phyloP scores from a whole-genome alignment of 164 flowering plant species.

The Liriodendron chinense region DNA sequence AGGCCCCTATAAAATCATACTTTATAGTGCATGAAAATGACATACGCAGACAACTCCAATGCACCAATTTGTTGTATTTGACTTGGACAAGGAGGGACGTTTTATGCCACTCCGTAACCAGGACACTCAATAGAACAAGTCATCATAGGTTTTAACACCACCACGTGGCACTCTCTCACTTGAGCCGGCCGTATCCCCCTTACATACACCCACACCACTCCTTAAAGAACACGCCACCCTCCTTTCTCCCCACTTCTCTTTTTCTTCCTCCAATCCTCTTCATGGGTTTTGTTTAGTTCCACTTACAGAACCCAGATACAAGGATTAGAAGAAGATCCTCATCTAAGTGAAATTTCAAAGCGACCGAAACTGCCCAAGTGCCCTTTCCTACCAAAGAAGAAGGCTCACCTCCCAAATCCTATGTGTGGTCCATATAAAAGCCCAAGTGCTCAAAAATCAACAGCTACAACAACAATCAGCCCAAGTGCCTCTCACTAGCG shows the following conservation, averaged over 20 bases:
- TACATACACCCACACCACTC: not conserved
- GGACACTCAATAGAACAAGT: constrained; percentile 63
- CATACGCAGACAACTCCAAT: not conserved
- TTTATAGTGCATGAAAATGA: too few relatives aligned
- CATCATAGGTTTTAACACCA: constrained; percentile 53
- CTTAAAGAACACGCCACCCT: constrained; percentile 9
- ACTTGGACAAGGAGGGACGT: constrained; percentile 11
- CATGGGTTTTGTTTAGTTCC: constrained; percentile 13
- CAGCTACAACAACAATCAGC: not conserved
- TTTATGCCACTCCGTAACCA: not conserved
- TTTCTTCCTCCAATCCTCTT: not conserved
- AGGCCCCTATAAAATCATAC: too few relatives aligned
- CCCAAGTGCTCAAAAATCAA: not conserved
- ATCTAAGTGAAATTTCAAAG: not conserved
- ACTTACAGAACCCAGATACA: constrained; percentile 6
- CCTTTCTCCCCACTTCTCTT: constrained; percentile 10
- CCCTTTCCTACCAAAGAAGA: not conserved
- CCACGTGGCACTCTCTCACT: constrained; percentile 42
- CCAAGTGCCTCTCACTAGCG: not conserved
- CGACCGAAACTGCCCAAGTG: not conserved
- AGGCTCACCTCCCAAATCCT: not conserved
- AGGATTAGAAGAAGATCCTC: not conserved
- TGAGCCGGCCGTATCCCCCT: constrained; percentile 45
- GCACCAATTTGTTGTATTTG: not conserved
- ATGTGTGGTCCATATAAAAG: not conserved